phyloP scores from a whole-genome alignment of 140 eudicot species.

The Ambrosia hybrid region DNA sequence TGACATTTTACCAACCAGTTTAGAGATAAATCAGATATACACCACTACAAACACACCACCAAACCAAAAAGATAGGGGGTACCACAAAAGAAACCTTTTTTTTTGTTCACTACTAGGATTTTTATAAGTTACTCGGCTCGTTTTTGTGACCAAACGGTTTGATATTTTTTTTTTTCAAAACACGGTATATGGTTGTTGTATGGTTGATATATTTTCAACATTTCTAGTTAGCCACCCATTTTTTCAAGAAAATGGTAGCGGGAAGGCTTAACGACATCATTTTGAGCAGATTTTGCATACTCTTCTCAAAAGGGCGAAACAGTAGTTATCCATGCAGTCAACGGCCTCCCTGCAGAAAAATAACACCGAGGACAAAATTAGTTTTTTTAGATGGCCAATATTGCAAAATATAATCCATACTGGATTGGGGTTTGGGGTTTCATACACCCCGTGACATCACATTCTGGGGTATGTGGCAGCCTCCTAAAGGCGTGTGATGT shows the following conservation, averaged over 20 bases:
- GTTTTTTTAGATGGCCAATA: background rate
- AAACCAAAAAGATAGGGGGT: conserved; percentile 25
- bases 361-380: background rate
- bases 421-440: background rate
- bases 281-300: conserved; percentile 20
- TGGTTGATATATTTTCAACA: conserved; percentile 13
- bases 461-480: no score
- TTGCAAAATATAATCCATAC: conserved; percentile 3
- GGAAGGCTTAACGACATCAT: conserved; percentile 8
- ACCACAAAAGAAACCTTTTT: conserved; percentile 6
- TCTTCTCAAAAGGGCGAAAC: conserved; percentile 3
- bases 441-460: no score
- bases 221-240: conserved; percentile 22
- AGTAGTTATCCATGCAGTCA: background rate
- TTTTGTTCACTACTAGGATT: background rate
- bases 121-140: no score
- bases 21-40: conserved; percentile 15
- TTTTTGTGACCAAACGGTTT: conserved; percentile 12
- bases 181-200: no score
- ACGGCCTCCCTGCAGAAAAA: background rate
- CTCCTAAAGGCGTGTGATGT: no score
- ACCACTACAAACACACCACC: conserved; percentile 25
- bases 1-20: background rate
- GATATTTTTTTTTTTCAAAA: background rate
- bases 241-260: background rate